Conservation (phyloP, 2,329 filamentous ascomycete genomes). For the Aspergillus ustus region DNA sequence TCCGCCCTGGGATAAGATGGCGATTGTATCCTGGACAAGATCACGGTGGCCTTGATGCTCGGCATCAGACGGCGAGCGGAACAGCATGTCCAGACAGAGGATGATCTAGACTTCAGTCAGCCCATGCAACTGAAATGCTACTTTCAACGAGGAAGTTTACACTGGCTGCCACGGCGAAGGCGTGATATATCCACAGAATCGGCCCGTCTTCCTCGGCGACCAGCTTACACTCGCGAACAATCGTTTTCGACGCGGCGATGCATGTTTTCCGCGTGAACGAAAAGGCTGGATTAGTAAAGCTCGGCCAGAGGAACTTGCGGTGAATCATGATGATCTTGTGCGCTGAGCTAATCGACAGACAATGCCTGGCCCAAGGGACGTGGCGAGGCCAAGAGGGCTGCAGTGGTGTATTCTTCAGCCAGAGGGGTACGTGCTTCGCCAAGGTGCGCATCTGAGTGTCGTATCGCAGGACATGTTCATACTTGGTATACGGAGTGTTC, state of each 20-base stretch:
- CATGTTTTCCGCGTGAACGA: conserved; percentile 50
- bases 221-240: conserved; percentile 45
- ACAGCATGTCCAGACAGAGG: conserved; percentile 1
- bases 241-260: conserved; percentile 46
- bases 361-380: conserved; percentile 45
- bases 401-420: conserved; percentile 39
- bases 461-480: conserved; percentile 46
- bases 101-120: neutral
- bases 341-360: conserved; percentile 44
- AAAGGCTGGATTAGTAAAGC: conserved; percentile 48
- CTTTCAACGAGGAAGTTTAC: conserved; percentile 13
- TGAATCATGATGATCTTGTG: conserved; percentile 55
- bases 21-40: neutral
- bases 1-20: neutral
- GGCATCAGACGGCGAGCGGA: neutral
- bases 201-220: conserved; percentile 43
- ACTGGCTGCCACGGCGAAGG: conserved; percentile 45
- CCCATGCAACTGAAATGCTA: neutral
- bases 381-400: conserved; percentile 47
- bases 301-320: conserved; percentile 47
- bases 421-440: conserved; percentile 40
- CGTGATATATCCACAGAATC: conserved; percentile 50
- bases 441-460: conserved; percentile 45
- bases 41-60: neutral
- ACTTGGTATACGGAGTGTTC: conserved; percentile 44